Base-by-base conservation (phyloP, 2,329 filamentous ascomycete genomes). In the Sclerotinia glacialis region DNA sequence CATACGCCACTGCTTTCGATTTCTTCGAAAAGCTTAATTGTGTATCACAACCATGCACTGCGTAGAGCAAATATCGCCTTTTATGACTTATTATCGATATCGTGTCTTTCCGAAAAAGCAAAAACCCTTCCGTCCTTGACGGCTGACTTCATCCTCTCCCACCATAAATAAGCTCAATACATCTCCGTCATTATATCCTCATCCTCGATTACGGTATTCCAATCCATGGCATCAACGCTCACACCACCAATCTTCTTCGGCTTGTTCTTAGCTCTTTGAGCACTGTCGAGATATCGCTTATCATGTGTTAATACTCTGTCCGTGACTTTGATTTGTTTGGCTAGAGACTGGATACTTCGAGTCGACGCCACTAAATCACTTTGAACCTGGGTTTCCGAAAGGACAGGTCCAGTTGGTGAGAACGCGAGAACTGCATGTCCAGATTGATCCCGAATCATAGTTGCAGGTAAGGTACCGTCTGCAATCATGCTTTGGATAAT, bases 401-500 rank as follows among this genome's bases (percentile, higher is more conserved):
- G 74, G 21, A 78, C 75, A 18, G 78, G 76, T 5, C 78, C 76
- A 9, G 78, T 74, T 5, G 80, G 75, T 6, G 80, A 74, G 75
- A 88, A 89, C 3, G 78, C 79, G 23, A 89, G 78, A 67, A 84
- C 84, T 11, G 78, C 77, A 1, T 80, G 79, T 49, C 78, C 80
- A 50, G 56, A 46, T 42, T 66, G 64, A 26, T 65, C 64, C 4
- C 64, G 66, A 70, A 83, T 80, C n/a, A 89, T 75, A 21, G 78
- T 78, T 2, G 84, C 86, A 34, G 78, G 76, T 28, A 89, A 76
- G 77, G 85, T 82, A 14, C 81, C 81, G 6, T 80, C 79, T 42
- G 76, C 77, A 40, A 88, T 84, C 86, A 89, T 89, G 65, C 77
- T 76, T 66, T 79, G 78, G 31, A 88, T 73, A 5, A 89, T 77